Evolutionary conservation across 2,329 filamentous ascomycete genomes (phyloP), one percentile per base, ranked within the genome.

Genomic region (Simplicillium sp.): DNA sequence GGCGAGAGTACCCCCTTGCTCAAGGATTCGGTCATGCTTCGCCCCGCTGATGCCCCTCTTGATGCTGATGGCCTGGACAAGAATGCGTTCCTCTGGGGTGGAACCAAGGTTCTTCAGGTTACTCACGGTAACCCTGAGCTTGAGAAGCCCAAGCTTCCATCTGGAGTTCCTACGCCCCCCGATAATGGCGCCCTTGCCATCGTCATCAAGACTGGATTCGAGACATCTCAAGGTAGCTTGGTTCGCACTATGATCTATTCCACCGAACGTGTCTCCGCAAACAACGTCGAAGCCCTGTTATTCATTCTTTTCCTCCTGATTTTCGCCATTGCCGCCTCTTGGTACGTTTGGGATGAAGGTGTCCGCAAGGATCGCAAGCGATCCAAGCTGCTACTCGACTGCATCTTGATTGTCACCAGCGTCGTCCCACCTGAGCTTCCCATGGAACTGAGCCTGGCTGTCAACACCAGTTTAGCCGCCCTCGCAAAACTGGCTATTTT

Each of bases 181-280:
- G 92, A 98, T 61, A 87, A 92, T 53, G 92, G 92, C 40, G 92
- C 89, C 29, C 77, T 97, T 71, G 92, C 89, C 46, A 77, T 98
- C 47, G 87, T 98, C 36, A 83, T 89, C 56, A 97, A 96, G 75
- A 98, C 92, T 40, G 92, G 92, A 11, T 98, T 98, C 55, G 94
- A 98, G 66, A 98, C 92, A 11, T 97, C 90, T 42, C 94, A 98
- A 65, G 92, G 92, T 48, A 96, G 88, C 62, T 77, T 98, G 45
- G 92, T 98, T 45, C 85, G 92, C 47, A 98, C 92, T 51, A 98
- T 98, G 92, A 98, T 98, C 56, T 98, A 95, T 69, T 96, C 94
- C 2, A 98, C 92, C 2, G 92, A 98, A 64, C 87, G 90, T 50
- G 90, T 98, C 17, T 97, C 90, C n/a, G 92, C 92, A 52, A 96